Evolutionary conservation across 2,329 filamentous ascomycete species (phyloP), one percentile per base, ranked within the genome.

Genomic region (Diaporthe citriasiana): DNA sequence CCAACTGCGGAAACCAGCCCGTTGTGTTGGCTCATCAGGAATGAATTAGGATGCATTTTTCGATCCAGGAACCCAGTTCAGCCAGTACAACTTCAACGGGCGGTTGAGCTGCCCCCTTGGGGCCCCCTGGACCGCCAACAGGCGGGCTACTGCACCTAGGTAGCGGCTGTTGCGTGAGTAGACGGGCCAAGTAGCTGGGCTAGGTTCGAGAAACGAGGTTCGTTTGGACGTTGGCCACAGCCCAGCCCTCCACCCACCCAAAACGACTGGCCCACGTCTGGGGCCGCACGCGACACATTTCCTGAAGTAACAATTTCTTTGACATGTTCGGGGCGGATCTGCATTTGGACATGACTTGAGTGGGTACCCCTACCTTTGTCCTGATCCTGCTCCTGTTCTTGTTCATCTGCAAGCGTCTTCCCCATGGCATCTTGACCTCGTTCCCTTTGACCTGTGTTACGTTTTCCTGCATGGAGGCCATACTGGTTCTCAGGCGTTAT

Each of bases 291-390:
- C 63, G 63, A 66, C 63, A 66, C 63, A 66, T 51, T 66, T 38
- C 63, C 63, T 51, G 19, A 66, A 66, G 63, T 66, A 66, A 40
- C 45, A 66, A 66, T 66, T 66, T 66, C 63, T 66, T 66, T 66
- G 47, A 66, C 63, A 51, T 66, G 63, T 38, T 66, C 63, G 63
- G 60, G 63, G 63, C 30, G n/a, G 63, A 66, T 66, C 63, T 66
- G 45, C 63, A 66, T 51, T 66, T 66, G 63, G 63, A 51, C 45
- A 66, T 66, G 63, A 38, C 45, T 66, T 51, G 19, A 27, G 63
- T 51, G 63, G 63, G 63, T 38, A 66, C 63, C 63, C 63, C 22
- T 66, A 38, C 45, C 63, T 66, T 51, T 66, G 63, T 66, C 63
- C 33, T 66, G 30, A 50, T 40, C 22, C 63, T 35, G 30, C n/a